Percentiles rank a stretch among this genome's conserved stretches.
phyloP scores from a whole-genome alignment of 768 basidiomycete species.

The Chalciporus chontae region DNA sequence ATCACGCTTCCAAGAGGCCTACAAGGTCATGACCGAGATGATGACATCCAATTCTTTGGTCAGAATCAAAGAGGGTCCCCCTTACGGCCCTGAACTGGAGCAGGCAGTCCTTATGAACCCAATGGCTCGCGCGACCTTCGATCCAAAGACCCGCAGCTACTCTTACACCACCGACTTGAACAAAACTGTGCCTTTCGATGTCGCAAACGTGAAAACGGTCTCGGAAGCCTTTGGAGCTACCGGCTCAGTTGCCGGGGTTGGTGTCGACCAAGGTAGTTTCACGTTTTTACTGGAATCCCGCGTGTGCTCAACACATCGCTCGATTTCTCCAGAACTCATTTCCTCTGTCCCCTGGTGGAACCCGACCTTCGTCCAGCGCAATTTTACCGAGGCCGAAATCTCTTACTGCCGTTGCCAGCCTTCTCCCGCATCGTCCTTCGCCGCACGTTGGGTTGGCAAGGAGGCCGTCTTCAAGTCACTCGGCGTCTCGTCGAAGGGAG shows the following conservation, averaged over 20 bases:
- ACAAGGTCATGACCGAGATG: slow-evolving; percentile 93
- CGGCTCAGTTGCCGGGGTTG: slow-evolving; percentile 67
- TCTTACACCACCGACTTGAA: slow-evolving; percentile 68
- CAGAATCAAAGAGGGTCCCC: slow-evolving; percentile 91
- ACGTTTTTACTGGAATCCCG: not conserved
- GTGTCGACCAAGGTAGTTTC: slow-evolving; percentile 78
- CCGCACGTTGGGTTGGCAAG: slow-evolving; percentile 96
- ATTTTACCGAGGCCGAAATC: slow-evolving; percentile 90
- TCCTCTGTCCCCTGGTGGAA: slow-evolving; percentile 88
- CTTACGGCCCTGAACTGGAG: slow-evolving; percentile 85
- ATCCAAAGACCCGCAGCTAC: slow-evolving; percentile 84
- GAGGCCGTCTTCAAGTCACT: slow-evolving; percentile 97
- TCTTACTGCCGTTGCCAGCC: slow-evolving; percentile 86
- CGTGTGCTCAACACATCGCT: slow-evolving; percentile 3
- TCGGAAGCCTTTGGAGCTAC: slow-evolving; percentile 38
- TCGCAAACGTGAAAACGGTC: slow-evolving; percentile 65
- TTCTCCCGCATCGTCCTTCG: slow-evolving; percentile 85
- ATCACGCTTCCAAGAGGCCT: slow-evolving; percentile 63
- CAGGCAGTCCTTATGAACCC: slow-evolving; percentile 87
- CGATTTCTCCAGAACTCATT: slow-evolving; percentile 70
- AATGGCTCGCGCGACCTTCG: slow-evolving; percentile 76
- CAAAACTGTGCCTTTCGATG: slow-evolving; percentile 49
- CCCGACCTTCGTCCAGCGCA: slow-evolving; percentile 80
- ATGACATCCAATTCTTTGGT: slow-evolving; percentile 93
- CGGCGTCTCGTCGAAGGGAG: slow-evolving; percentile 85